Evolutionary conservation across 345 rosid genomes (phyloP), one percentile per base, ranked within the genome.

Genomic region (Pseudoturritis turrita): DNA sequence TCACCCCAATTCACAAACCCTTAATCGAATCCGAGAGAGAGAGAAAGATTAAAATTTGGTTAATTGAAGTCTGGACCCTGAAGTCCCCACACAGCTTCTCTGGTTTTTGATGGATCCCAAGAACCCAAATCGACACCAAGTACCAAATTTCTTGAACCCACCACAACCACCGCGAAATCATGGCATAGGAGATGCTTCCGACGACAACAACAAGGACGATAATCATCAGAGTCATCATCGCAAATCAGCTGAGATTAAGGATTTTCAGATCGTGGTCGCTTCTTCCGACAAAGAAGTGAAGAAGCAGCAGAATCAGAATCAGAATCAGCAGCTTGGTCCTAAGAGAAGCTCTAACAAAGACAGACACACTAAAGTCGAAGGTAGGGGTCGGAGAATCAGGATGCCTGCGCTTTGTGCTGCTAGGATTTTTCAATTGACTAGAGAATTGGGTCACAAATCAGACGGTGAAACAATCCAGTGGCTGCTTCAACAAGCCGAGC

Each of bases 341-440:
- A 93, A 93, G 73, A 83, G 98, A 71, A 90, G 82, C 80, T 88
- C 98, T 4, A 93, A 93, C 84, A 93, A 90, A 73, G 98, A 93
- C 81, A 83, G 98, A 41, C 98, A 93, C 78, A 93, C 90, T 45
- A 93, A 93, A 72, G 98, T 93, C 15, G 98, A 93, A 81, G 98
- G 98, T 3, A 77, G 98, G 65, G 98, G 98, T 19, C 78, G 97
- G 31, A 83, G 98, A 68, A 93, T 93, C 57, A 82, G 98, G 93
- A 93, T 93, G 98, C 98, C 98, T 22, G 98, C 98, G 18, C 82
- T 93, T 14, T 93, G 98, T 73, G 98, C 98, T 0, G 97, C 98
- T 25, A 85, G 98, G 87, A 93, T 93, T 72, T 93, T 93, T 53
- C 98, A 93, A 59, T 83, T 93, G 78, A 93, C 98, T 43, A 86